Evolutionary conservation across 805 yeast genomes (phyloP).

Genomic region (Nakazawaea wyomingensis): DNA sequence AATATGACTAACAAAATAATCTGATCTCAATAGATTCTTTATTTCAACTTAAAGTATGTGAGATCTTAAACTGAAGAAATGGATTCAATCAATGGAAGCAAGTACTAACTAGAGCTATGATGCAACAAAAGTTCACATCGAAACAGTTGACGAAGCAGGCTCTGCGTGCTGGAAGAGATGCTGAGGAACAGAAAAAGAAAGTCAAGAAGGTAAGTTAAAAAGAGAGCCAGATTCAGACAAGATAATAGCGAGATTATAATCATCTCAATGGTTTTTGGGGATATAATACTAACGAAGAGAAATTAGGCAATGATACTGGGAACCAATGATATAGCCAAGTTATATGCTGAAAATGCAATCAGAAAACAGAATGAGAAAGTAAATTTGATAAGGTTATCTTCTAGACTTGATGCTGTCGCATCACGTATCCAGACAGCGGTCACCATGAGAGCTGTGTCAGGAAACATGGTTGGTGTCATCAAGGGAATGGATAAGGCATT

Average conservation of each 20-base stretch:
- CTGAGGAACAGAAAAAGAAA: constrained; percentile 77
- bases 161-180: constrained; percentile 85
- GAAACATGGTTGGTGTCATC: constrained; percentile 89
- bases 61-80: background rate
- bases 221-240: too few relatives aligned
- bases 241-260: too few relatives aligned
- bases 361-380: constrained; percentile 84
- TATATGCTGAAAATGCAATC: constrained; percentile 94
- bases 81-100: background rate
- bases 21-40: constrained; percentile 41
- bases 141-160: constrained; percentile 91
- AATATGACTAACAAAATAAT: constrained; percentile 12
- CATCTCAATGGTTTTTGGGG: too few relatives aligned
- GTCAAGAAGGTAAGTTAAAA: constrained; percentile 57
- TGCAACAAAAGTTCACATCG: constrained; percentile 66
- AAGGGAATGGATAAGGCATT: constrained; percentile 95
- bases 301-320: constrained; percentile 79
- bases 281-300: too few relatives aligned
- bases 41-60: constrained; percentile 51
- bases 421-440: constrained; percentile 96
- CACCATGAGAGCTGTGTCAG: constrained; percentile 92
- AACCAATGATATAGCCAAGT: constrained; percentile 84
- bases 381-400: constrained; percentile 74
- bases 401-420: constrained; percentile 93
- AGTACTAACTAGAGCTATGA: background rate